Evolutionary conservation across 2,329 filamentous ascomycete genomes (phyloP).

Genomic region (Cladorrhinum sp.): DNA sequence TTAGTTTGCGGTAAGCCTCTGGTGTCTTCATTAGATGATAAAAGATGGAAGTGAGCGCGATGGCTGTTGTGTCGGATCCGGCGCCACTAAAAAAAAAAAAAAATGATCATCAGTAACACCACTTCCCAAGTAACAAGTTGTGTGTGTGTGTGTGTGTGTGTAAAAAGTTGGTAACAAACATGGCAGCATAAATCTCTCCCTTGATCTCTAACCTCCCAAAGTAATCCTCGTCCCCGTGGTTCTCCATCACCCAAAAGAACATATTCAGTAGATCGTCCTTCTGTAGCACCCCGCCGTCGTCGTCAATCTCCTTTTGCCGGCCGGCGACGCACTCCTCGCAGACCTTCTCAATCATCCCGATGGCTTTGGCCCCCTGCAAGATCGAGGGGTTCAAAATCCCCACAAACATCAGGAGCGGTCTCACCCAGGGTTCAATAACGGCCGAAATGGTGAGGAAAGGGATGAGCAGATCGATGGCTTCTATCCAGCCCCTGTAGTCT

Average conservation of each 20-base stretch:
- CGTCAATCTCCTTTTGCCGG: neutral
- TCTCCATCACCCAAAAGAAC: slow-evolving; percentile 6
- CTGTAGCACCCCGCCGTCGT: neutral
- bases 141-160: no score
- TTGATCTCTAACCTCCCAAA: slow-evolving; percentile 51
- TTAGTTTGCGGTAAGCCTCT: slow-evolving; percentile 44
- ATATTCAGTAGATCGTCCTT: neutral
- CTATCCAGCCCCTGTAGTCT: slow-evolving; percentile 58
- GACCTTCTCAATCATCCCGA: slow-evolving; percentile 35
- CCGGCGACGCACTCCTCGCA: slow-evolving; percentile 36
- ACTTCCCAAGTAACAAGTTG: neutral
- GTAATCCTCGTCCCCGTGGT: slow-evolving; percentile 41
- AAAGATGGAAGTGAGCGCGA: slow-evolving; percentile 57
- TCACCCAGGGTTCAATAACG: slow-evolving; percentile 30
- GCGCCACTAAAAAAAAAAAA: slow-evolving; percentile 4
- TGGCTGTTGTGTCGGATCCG: slow-evolving; percentile 65
- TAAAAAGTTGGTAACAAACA: no score
- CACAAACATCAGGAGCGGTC: slow-evolving; percentile 25
- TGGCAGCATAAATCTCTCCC: slow-evolving; percentile 50
- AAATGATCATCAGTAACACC: neutral
- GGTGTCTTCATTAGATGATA: slow-evolving; percentile 60
- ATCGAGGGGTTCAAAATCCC: slow-evolving; percentile 20
- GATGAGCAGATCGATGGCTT: slow-evolving; percentile 14
- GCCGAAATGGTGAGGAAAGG: slow-evolving; percentile 27
- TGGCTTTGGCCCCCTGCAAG: slow-evolving; percentile 1